Percentiles rank a stretch among this genome's conserved stretches.
Conservation (phyloP, 257 asterid genomes). For the Penstemon davidsonii region DNA sequence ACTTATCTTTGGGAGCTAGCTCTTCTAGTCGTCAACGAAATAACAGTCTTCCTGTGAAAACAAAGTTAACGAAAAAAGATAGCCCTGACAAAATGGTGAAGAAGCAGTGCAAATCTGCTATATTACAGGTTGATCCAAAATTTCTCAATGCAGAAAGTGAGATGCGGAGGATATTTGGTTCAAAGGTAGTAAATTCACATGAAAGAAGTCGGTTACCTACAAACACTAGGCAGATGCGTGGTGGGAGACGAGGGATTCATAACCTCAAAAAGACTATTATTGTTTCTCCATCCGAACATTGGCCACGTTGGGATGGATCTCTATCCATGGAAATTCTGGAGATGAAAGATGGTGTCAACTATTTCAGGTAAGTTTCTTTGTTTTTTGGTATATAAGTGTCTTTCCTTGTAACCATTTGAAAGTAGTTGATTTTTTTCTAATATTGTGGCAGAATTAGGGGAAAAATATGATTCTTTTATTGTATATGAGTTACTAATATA, state of each 20-base stretch:
- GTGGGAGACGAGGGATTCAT: conserved; percentile 76
- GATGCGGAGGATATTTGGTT: conserved; percentile 88
- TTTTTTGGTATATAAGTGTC: neutral
- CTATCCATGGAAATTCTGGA: conserved; percentile 83
- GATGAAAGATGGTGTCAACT: conserved; percentile 56
- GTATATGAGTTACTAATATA: too few species aligned
- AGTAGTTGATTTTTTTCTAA: neutral
- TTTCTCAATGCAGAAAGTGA: conserved; percentile 88
- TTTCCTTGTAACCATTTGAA: neutral
- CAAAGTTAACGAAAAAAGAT: conserved; percentile 13
- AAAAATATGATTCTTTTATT: too few species aligned
- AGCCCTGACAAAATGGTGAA: neutral
- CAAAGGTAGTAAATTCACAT: conserved; percentile 74
- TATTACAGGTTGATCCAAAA: conserved; percentile 77
- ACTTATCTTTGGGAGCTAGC: conserved; percentile 47
- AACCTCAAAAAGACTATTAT: conserved; percentile 69
- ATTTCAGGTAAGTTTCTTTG: conserved; percentile 60
- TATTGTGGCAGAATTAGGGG: too few species aligned
- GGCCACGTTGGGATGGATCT: conserved; percentile 99
- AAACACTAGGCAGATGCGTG: conserved; percentile 61
- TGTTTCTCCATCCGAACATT: conserved; percentile 82
- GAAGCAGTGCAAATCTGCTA: conserved; percentile 42
- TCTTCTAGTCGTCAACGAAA: conserved; percentile 44
- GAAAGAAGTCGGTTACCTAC: conserved; percentile 60
- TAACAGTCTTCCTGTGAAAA: conserved; percentile 33